A percentile compares a stretch with the other conserved stretches of the same genome.
Conservation (phyloP, 1,284 basidiomycete genomes). For the Trichosporon asahii region DNA sequence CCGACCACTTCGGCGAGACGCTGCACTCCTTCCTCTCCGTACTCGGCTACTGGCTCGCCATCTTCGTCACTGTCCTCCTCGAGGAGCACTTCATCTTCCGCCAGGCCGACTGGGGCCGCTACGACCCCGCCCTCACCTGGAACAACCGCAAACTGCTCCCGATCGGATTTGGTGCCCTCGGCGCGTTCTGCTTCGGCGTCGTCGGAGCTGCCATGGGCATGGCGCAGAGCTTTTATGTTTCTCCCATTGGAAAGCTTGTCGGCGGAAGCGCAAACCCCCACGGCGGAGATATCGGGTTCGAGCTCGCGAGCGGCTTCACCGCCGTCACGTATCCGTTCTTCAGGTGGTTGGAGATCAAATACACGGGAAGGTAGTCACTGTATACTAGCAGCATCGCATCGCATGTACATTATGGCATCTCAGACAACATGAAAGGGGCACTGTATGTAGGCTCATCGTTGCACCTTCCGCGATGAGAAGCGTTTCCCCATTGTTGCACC, state of each 20-base stretch:
- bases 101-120: slow-evolving; percentile 37
- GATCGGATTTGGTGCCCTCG: slow-evolving; percentile 32
- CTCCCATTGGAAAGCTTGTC: slow-evolving; percentile 29
- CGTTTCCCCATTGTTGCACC: no score
- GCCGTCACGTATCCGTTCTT: slow-evolving; percentile 42
- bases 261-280: slow-evolving; percentile 26
- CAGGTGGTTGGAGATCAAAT: slow-evolving; percentile 39
- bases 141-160: slow-evolving; percentile 34
- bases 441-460: no score
- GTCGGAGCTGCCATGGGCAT: slow-evolving; percentile 44
- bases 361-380: slow-evolving; percentile 14
- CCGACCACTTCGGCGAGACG: slow-evolving; percentile 40
- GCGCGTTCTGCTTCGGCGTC: slow-evolving; percentile 30
- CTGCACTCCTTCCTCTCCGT: slow-evolving; percentile 33
- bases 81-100: slow-evolving; percentile 52
- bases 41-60: slow-evolving; percentile 46
- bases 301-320: slow-evolving; percentile 40
- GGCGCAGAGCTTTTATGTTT: slow-evolving; percentile 44
- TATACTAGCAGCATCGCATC: slow-evolving; percentile 1
- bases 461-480: no score
- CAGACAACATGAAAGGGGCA: neutral
- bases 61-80: slow-evolving; percentile 46
- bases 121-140: slow-evolving; percentile 42
- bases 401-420: slow-evolving; percentile 2
- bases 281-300: slow-evolving; percentile 43